A percentile compares a stretch with the other conserved stretches of the same genome.
Evolutionary conservation across 2,329 filamentous ascomycete species (phyloP).

Genomic region (Ceratocystis diversiconidia): DNA sequence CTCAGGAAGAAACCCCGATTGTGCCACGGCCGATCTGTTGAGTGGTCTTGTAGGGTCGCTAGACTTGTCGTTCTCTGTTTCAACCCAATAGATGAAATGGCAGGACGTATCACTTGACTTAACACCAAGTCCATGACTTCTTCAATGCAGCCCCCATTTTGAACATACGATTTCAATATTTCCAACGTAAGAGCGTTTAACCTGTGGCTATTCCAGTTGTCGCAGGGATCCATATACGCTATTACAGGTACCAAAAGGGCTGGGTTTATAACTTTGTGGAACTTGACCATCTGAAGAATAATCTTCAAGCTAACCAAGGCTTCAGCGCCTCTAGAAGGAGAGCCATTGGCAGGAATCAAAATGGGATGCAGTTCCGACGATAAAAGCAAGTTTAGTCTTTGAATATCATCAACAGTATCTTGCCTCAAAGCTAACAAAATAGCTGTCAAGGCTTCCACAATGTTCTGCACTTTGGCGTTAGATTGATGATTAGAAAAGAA

Average conservation of each 20-base stretch:
- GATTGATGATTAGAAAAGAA: neutral
- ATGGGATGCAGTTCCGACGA: neutral
- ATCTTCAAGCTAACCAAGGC: neutral
- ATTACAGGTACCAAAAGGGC: neutral
- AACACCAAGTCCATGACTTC: conserved; percentile 11
- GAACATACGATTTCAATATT: neutral
- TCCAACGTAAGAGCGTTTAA: neutral
- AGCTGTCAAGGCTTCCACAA: neutral
- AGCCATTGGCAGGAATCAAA: neutral
- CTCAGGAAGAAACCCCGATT: conserved; percentile 15
- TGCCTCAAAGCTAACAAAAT: neutral
- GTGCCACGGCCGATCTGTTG: conserved; percentile 14
- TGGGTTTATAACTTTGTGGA: neutral
- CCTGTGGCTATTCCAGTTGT: neutral
- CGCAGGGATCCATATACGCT: neutral
- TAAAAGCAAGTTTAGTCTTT: neutral
- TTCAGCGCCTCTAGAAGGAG: neutral
- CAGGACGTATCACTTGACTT: conserved; percentile 3
- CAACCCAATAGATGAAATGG: neutral
- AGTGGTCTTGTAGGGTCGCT: conserved; percentile 5
- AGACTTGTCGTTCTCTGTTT: conserved; percentile 6
- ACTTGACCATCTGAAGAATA: neutral
- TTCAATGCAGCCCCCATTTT: neutral
- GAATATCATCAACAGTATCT: neutral
- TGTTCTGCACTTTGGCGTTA: neutral